Evolutionary conservation across 1,284 basidiomycete genomes (phyloP).

Genomic region (Leucoagaricus sp.): DNA sequence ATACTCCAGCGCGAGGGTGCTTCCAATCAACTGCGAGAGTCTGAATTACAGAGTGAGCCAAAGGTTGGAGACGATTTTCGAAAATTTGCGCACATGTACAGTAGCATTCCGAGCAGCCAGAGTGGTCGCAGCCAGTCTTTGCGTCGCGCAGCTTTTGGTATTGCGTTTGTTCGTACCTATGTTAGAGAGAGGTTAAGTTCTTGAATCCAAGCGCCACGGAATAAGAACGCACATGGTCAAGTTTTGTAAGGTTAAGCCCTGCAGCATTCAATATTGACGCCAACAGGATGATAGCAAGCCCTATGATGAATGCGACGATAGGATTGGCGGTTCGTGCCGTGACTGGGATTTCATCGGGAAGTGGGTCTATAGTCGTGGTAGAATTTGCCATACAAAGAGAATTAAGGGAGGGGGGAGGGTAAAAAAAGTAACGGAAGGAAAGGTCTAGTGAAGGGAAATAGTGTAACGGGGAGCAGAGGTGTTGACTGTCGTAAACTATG

Average conservation of each 20-base stretch:
- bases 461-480: background rate
- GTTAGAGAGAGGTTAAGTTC: background rate
- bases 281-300: conserved; percentile 74
- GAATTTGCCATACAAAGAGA: conserved; percentile 13
- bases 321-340: conserved; percentile 44
- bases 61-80: conserved; percentile 10
- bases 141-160: conserved; percentile 68
- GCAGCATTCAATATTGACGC: conserved; percentile 84
- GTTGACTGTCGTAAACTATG: background rate
- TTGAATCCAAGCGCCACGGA: background rate
- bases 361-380: background rate
- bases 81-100: conserved; percentile 64
- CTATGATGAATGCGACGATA: conserved; percentile 77
- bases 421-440: no score
- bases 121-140: conserved; percentile 77
- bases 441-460: background rate
- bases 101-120: conserved; percentile 81
- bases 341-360: conserved; percentile 11
- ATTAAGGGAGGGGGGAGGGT: no score
- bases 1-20: conserved; percentile 83
- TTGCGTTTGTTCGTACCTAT: conserved; percentile 67
- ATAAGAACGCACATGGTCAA: conserved; percentile 66
- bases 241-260: conserved; percentile 81
- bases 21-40: conserved; percentile 83
- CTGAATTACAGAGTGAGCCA: conserved; percentile 34